phyloP scores from a whole-genome alignment of 768 basidiomycete species.

The Lepiota brunneoincarnata region DNA sequence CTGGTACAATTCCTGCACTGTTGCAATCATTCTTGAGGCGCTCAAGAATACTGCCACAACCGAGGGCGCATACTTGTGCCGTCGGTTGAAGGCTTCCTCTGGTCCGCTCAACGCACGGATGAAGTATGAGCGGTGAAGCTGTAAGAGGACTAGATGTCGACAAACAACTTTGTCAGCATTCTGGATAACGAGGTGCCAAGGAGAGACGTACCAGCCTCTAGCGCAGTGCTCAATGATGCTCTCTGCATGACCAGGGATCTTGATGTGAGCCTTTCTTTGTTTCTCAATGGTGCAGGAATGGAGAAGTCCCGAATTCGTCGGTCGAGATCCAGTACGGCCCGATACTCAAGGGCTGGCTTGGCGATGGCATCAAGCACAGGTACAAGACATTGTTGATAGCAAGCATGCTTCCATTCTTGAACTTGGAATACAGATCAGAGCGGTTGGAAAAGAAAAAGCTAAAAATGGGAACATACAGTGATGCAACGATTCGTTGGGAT shows the following conservation, averaged over 20 bases:
- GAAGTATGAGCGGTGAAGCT: slow-evolving; percentile 68
- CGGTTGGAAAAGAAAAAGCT: slow-evolving; percentile 1
- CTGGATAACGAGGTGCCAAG: not conserved
- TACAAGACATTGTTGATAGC: slow-evolving; percentile 55
- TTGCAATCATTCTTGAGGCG: slow-evolving; percentile 61
- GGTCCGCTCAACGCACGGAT: slow-evolving; percentile 57
- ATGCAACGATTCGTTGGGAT: slow-evolving; percentile 36
- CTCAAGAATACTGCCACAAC: slow-evolving; percentile 67
- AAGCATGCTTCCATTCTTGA: slow-evolving; percentile 71
- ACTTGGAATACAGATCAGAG: slow-evolving; percentile 33
- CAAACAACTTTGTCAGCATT: not conserved
- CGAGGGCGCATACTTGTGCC: slow-evolving; percentile 66
- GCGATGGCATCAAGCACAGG: slow-evolving; percentile 60
- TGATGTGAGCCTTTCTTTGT: slow-evolving; percentile 33
- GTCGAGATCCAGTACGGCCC: slow-evolving; percentile 54
- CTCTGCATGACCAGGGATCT: slow-evolving; percentile 57
- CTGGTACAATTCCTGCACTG: slow-evolving; percentile 52
- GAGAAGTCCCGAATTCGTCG: slow-evolving; percentile 58
- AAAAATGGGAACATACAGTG: slow-evolving; percentile 32
- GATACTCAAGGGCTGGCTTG: slow-evolving; percentile 49
- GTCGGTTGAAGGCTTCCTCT: slow-evolving; percentile 57
- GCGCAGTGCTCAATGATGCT: slow-evolving; percentile 53
- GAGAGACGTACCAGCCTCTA: slow-evolving; percentile 53
- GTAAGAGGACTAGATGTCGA: slow-evolving; percentile 50
- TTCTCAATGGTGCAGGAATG: slow-evolving; percentile 46